Conservation (phyloP, 1,284 basidiomycete genomes). For the Heterobasidion annosum region DNA sequence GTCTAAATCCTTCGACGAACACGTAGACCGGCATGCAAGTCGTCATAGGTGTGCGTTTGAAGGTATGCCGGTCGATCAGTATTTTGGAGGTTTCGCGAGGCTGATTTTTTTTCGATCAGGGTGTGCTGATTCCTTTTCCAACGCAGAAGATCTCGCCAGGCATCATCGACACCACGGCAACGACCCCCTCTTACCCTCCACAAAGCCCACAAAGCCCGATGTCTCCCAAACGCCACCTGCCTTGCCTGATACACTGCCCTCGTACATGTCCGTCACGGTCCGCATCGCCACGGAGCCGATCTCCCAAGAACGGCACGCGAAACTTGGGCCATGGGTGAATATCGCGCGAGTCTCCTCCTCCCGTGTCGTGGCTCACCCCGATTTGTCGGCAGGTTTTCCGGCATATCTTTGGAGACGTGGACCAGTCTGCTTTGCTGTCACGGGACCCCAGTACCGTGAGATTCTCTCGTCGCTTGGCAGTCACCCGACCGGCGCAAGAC, state of each 20-base stretch:
- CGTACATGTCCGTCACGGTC: conserved; percentile 37
- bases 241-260: conserved; percentile 28
- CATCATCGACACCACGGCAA: conserved; percentile 7
- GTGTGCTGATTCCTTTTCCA: neutral
- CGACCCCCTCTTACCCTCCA: conserved; percentile 10
- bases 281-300: conserved; percentile 32
- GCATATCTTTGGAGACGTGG: conserved; percentile 22
- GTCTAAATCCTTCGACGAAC: conserved; percentile 1
- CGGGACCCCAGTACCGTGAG: neutral
- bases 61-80: neutral
- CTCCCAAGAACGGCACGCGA: conserved; percentile 36
- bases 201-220: conserved; percentile 23
- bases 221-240: conserved; percentile 18
- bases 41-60: conserved; percentile 8
- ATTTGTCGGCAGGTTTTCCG: conserved; percentile 19
- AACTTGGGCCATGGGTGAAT: conserved; percentile 46
- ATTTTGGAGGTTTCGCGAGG: neutral
- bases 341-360: neutral
- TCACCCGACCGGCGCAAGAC: neutral
- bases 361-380: neutral
- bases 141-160: conserved; percentile 3
- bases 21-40: conserved; percentile 7
- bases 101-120: neutral
- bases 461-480: neutral
- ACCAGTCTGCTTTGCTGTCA: conserved; percentile 8